A percentile compares a stretch with the other conserved stretches of the same genome.
Conservation (phyloP, 164 flowering plant genomes). For the Vitis cinerea region DNA sequence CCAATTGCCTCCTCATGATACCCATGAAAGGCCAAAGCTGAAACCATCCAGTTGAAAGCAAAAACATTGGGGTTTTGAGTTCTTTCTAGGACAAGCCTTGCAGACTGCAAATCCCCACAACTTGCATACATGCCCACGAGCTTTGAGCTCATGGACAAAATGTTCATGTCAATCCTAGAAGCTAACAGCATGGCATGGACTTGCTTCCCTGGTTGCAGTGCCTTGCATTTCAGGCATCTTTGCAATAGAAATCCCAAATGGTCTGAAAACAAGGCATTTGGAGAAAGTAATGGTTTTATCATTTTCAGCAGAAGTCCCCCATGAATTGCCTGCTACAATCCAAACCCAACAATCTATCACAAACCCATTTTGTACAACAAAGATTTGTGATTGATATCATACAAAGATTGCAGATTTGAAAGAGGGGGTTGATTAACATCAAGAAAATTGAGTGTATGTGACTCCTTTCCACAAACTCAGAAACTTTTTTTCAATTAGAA, state of each 20-base stretch:
- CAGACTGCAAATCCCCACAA: conserved; percentile 51
- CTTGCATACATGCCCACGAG: conserved; percentile 62
- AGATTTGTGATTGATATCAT: no score
- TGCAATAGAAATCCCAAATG: conserved; percentile 20
- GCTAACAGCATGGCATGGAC: conserved; percentile 47
- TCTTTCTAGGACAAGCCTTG: conserved; percentile 25
- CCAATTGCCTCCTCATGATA: conserved; percentile 32
- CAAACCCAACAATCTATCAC: no score
- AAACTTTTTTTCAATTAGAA: no score
- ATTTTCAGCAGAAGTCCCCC: not conserved
- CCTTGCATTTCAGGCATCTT: conserved; percentile 34
- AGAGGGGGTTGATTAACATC: no score
- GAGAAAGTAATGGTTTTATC: not conserved
- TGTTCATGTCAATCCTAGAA: conserved; percentile 15
- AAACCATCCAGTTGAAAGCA: conserved; percentile 56
- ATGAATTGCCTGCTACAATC: no score
- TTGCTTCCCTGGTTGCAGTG: conserved; percentile 53
- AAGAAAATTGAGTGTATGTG: no score
- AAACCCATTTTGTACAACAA: no score
- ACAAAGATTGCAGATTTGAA: no score
- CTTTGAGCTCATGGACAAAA: conserved; percentile 36
- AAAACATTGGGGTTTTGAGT: conserved; percentile 31
- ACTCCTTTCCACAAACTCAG: no score
- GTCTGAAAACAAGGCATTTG: conserved; percentile 5
- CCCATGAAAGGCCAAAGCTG: conserved; percentile 37